Percentiles rank a stretch among this genome's conserved stretches.
These are phyloP conservation scores for Lagenaria siceraria DNA, from an alignment of 306 rosid species.

Conservation along the genomic window DNA sequence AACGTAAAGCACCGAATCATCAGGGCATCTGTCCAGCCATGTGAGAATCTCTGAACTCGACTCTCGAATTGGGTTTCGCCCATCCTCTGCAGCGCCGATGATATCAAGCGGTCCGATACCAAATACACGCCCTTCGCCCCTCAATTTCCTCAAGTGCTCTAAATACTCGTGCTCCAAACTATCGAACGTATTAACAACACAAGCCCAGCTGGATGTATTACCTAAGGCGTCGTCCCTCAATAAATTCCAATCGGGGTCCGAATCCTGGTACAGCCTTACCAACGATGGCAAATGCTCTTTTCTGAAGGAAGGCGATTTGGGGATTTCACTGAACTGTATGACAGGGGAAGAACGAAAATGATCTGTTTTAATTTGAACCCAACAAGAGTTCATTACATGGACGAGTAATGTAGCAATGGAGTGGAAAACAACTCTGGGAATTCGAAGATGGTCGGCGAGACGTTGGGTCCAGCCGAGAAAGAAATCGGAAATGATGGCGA, in stretches of 20 bases:
- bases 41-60: not conserved
- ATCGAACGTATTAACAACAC: slow-evolving; percentile 24
- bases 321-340: slow-evolving; percentile 15
- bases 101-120: slow-evolving; percentile 39
- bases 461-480: slow-evolving; percentile 37
- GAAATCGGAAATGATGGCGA: slow-evolving; percentile 41
- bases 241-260: slow-evolving; percentile 31
- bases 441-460: slow-evolving; percentile 18
- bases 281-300: slow-evolving; percentile 34
- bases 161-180: slow-evolving; percentile 29
- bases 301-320: slow-evolving; percentile 29
- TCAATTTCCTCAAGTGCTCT: slow-evolving; percentile 4
- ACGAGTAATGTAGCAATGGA: slow-evolving; percentile 1
- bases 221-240: slow-evolving; percentile 15
- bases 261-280: slow-evolving; percentile 16
- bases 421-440: slow-evolving; percentile 26
- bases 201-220: slow-evolving; percentile 34
- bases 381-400: slow-evolving; percentile 13
- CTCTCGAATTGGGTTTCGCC: not conserved
- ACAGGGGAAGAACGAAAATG: not conserved
- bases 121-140: slow-evolving; percentile 16
- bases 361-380: not conserved
- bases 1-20: slow-evolving; percentile 49
- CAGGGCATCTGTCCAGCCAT: slow-evolving; percentile 45
- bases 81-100: not conserved